These are phyloP conservation scores for Avena eriantha DNA, from an alignment of 176 grass and related monocot species.

Conservation along the genomic window DNA sequence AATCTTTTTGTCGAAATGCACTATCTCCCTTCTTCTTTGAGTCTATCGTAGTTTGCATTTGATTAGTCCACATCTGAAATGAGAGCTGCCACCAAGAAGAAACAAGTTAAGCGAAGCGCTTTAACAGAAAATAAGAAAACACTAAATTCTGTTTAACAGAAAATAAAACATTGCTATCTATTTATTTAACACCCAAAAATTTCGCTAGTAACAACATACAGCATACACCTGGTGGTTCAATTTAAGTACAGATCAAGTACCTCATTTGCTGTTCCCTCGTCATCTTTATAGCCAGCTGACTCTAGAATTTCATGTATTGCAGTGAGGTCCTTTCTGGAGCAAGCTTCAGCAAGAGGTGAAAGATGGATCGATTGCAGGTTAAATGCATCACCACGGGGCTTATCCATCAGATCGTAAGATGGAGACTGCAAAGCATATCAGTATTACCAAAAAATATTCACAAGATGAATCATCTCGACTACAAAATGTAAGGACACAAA, in stretches of 20 bases:
- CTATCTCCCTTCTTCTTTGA: constrained; percentile 65
- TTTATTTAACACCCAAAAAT: neutral
- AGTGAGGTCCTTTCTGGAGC: constrained; percentile 88
- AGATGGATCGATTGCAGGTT: constrained; percentile 68
- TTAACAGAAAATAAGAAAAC: constrained; percentile 7
- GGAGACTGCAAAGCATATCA: constrained; percentile 59
- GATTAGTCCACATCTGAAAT: constrained; percentile 79
- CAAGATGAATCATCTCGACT: constrained; percentile 2
- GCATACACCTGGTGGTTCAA: neutral
- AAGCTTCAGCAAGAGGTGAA: constrained; percentile 89
- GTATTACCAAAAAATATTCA: constrained; percentile 1
- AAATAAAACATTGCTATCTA: neutral
- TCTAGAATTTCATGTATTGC: constrained; percentile 95
- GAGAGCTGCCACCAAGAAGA: constrained; percentile 55
- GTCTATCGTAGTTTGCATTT: constrained; percentile 72
- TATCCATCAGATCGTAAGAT: constrained; percentile 80
- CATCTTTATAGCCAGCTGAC: constrained; percentile 76
- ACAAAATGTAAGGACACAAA: constrained; percentile 20
- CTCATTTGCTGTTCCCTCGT: constrained; percentile 94
- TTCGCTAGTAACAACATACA: neutral
- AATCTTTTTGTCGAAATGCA: constrained; percentile 76
- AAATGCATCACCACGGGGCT: constrained; percentile 58
- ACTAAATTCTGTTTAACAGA: neutral
- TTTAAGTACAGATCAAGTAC: constrained; percentile 36
- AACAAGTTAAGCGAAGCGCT: neutral